phyloP scores from a whole-genome alignment of 768 basidiomycete species.

The Leucosporidium creatinivorum region DNA sequence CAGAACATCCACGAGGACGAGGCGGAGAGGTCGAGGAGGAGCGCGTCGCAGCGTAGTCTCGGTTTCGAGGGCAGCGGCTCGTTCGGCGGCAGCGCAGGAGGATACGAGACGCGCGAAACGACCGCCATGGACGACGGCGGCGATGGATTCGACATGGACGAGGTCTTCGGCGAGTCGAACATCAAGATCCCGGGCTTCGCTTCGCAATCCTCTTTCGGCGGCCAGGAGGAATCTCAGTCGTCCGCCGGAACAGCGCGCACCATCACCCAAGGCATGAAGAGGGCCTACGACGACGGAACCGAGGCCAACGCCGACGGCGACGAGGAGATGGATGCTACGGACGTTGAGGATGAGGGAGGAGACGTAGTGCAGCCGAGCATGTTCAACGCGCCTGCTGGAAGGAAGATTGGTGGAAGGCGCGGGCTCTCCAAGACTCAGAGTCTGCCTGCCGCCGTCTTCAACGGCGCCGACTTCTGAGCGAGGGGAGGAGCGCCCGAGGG shows the following conservation, averaged over 20 bases:
- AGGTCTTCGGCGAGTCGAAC: slow-evolving; percentile 10
- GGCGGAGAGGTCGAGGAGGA: background rate
- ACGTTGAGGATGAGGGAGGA: slow-evolving; percentile 26
- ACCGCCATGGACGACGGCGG: background rate
- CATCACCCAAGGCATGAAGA: slow-evolving; percentile 10
- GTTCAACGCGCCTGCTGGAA: too few species aligned
- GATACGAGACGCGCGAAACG: background rate
- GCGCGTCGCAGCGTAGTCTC: background rate
- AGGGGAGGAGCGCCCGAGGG: background rate
- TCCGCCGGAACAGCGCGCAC: background rate
- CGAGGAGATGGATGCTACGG: slow-evolving; percentile 25
- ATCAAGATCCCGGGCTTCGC: background rate
- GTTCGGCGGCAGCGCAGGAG: background rate
- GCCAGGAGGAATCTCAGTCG: slow-evolving; percentile 8
- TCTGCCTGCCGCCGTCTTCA: slow-evolving; percentile 8
- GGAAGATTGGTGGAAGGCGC: background rate
- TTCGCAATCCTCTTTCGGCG: background rate
- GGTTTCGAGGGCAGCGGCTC: background rate
- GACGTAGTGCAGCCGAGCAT: background rate
- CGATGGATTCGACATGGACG: slow-evolving; percentile 29
- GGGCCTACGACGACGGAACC: slow-evolving; percentile 1
- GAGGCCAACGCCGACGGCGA: slow-evolving; percentile 5
- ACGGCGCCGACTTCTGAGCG: slow-evolving; percentile 12
- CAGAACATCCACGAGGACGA: background rate
- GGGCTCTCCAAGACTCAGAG: slow-evolving; percentile 12